Evolutionary conservation across 1,139 yeast species (phyloP).

Genomic region (Debaryomyces robertsiae): DNA sequence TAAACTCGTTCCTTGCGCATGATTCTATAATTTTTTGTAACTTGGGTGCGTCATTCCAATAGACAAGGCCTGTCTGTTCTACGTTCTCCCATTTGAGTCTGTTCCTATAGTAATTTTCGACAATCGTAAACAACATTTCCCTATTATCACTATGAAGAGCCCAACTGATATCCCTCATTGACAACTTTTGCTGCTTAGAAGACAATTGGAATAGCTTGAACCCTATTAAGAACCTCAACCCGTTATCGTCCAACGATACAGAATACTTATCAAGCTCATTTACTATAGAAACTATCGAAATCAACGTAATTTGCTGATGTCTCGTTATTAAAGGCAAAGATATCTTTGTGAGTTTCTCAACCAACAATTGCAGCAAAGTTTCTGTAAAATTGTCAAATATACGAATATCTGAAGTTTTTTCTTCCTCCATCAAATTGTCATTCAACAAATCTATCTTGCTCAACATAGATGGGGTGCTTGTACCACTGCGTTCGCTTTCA

Average conservation of each 20-base stretch:
- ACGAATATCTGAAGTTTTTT: slow-evolving; percentile 20
- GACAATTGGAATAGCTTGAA: slow-evolving; percentile 63
- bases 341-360: slow-evolving; percentile 61
- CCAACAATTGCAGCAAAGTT: slow-evolving; percentile 50
- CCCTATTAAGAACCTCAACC: slow-evolving; percentile 71
- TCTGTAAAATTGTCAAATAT: slow-evolving; percentile 46
- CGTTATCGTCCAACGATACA: slow-evolving; percentile 68
- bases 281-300: slow-evolving; percentile 67
- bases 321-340: slow-evolving; percentile 82
- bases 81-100: slow-evolving; percentile 63
- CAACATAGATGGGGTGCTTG: slow-evolving; percentile 5
- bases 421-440: slow-evolving; percentile 22
- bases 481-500: slow-evolving; percentile 5
- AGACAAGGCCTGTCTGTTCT: slow-evolving; percentile 63
- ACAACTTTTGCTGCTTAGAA: slow-evolving; percentile 46
- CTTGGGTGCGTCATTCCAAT: slow-evolving; percentile 64
- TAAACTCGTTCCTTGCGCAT: slow-evolving; percentile 70
- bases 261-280: slow-evolving; percentile 50
- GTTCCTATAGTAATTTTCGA: slow-evolving; percentile 50
- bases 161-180: slow-evolving; percentile 85
- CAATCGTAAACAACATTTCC: slow-evolving; percentile 58
- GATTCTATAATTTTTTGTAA: slow-evolving; percentile 60
- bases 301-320: slow-evolving; percentile 86
- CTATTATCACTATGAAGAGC: slow-evolving; percentile 83
- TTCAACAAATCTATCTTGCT: slow-evolving; percentile 35